A percentile compares a stretch with the other conserved stretches of the same genome.
These are phyloP conservation scores for Lathyrus oleraceus DNA, from an alignment of 306 rosid genomes.

Conservation along the genomic window DNA sequence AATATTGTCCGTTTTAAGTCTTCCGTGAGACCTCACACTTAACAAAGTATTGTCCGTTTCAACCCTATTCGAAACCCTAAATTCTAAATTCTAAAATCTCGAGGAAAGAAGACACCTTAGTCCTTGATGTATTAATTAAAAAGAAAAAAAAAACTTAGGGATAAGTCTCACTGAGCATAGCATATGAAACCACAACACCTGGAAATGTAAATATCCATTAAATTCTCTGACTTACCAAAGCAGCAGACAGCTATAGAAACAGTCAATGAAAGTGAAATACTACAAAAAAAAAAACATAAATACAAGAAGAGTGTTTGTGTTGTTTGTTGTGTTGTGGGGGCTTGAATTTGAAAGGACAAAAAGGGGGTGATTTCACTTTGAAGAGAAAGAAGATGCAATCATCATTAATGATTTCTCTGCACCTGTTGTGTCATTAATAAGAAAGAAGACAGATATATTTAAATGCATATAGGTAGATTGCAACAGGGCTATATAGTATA, in stretches of 20 bases:
- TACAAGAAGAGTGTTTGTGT: slow-evolving; percentile 13
- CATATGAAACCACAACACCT: slow-evolving; percentile 55
- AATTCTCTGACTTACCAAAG: slow-evolving; percentile 65
- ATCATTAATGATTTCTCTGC: slow-evolving; percentile 60
- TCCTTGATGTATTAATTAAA: no score
- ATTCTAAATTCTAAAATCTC: no score
- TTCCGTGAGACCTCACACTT: neutral
- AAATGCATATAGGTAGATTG: slow-evolving; percentile 55
- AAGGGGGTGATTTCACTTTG: slow-evolving; percentile 48
- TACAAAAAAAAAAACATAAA: slow-evolving; percentile 47
- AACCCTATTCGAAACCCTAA: no score
- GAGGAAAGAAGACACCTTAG: no score
- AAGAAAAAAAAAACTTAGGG: slow-evolving; percentile 22
- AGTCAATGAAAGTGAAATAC: slow-evolving; percentile 69
- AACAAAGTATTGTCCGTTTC: neutral
- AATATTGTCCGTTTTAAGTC: neutral
- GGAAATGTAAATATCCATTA: slow-evolving; percentile 63
- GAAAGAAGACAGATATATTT: slow-evolving; percentile 43
- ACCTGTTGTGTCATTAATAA: slow-evolving; percentile 40
- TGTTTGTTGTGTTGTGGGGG: neutral
- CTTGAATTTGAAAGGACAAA: slow-evolving; percentile 72
- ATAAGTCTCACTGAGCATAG: slow-evolving; percentile 37
- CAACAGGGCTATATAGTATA: slow-evolving; percentile 29
- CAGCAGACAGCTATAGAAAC: slow-evolving; percentile 70
- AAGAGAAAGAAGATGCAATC: slow-evolving; percentile 46